Conservation (phyloP, 768 basidiomycete species). For the Artomyces pyxidatus region DNA sequence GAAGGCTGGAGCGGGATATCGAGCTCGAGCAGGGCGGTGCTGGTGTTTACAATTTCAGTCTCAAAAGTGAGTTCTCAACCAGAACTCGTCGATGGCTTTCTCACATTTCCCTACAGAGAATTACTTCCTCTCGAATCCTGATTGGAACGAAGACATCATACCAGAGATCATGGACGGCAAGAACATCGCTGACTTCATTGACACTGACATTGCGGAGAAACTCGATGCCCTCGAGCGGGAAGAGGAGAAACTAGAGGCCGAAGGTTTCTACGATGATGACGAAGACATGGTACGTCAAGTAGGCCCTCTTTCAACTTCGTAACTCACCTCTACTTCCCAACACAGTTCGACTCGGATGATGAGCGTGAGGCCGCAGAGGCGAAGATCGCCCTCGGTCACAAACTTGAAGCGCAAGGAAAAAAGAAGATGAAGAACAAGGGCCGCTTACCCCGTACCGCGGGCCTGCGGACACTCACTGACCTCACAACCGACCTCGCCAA, state of each 20-base stretch:
- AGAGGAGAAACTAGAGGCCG: conserved; percentile 87
- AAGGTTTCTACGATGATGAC: conserved; percentile 92
- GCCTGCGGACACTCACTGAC: conserved; percentile 60
- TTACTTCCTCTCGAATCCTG: conserved; percentile 80
- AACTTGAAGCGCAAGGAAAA: conserved; percentile 74
- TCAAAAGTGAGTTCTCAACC: conserved; percentile 56
- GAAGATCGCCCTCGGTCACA: conserved; percentile 48
- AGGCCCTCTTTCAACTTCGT: background rate
- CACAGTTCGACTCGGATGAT: conserved; percentile 49
- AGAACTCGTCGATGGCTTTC: background rate
- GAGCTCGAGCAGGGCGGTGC: conserved; percentile 85
- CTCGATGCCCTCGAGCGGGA: conserved; percentile 95
- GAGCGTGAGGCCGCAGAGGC: conserved; percentile 69
- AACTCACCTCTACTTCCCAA: background rate
- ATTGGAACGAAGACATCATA: conserved; percentile 95
- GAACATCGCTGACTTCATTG: conserved; percentile 98
- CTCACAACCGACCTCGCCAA: conserved; percentile 76
- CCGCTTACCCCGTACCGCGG: conserved; percentile 68
- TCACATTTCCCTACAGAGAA: conserved; percentile 59
- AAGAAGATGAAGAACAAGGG: conserved; percentile 82
- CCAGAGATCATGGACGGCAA: conserved; percentile 99
- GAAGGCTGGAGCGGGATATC: conserved; percentile 65
- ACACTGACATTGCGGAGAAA: conserved; percentile 94
- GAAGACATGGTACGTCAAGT: conserved; percentile 74
- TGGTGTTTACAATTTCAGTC: conserved; percentile 85